These are phyloP conservation scores for Trypanosoma congolense DNA, from an alignment of 208 protist species.

Conservation along the genomic window DNA sequence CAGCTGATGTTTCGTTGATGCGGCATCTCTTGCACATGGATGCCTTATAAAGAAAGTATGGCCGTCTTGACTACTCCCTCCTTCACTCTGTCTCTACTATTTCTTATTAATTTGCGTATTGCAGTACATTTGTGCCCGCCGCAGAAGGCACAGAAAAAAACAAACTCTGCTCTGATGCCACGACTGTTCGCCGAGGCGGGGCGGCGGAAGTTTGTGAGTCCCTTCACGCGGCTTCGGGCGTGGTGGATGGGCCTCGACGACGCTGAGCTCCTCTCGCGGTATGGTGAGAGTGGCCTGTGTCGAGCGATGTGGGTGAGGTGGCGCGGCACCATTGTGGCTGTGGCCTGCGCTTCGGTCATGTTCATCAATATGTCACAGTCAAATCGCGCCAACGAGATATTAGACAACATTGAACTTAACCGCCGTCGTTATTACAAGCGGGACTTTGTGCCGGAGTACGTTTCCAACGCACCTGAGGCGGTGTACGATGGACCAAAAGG, in stretches of 20 bases:
- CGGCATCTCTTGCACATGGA: too few species aligned
- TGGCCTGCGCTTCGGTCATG: conserved; percentile 35
- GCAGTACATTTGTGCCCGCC: too few species aligned
- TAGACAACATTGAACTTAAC: conserved; percentile 88
- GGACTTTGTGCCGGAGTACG: conserved; percentile 72
- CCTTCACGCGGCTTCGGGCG: conserved; percentile 57
- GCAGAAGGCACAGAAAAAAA: too few species aligned
- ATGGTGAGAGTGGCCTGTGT: conserved; percentile 55
- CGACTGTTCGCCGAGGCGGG: conserved; percentile 20
- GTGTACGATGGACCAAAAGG: conserved; percentile 72
- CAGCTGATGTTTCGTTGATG: too few species aligned
- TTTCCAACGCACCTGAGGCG: conserved; percentile 36
- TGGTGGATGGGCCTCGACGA: conserved; percentile 79
- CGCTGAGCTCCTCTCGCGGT: conserved; percentile 52
- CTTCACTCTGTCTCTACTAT: too few species aligned
- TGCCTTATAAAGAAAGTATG: too few species aligned
- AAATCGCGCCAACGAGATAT: conserved; percentile 58
- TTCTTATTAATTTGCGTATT: too few species aligned
- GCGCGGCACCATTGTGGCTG: conserved; percentile 48
- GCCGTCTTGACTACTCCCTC: too few species aligned
- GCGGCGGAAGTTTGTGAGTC: conserved; percentile 28
- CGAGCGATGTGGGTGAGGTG: conserved; percentile 76
- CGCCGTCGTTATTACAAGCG: conserved; percentile 66
- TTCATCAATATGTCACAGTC: conserved; percentile 46
- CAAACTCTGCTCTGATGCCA: neutral